Percentiles rank a stretch among this genome's conserved stretches.
Conservation (phyloP, 2,329 filamentous ascomycete species). For the Curvularia spicifera region DNA sequence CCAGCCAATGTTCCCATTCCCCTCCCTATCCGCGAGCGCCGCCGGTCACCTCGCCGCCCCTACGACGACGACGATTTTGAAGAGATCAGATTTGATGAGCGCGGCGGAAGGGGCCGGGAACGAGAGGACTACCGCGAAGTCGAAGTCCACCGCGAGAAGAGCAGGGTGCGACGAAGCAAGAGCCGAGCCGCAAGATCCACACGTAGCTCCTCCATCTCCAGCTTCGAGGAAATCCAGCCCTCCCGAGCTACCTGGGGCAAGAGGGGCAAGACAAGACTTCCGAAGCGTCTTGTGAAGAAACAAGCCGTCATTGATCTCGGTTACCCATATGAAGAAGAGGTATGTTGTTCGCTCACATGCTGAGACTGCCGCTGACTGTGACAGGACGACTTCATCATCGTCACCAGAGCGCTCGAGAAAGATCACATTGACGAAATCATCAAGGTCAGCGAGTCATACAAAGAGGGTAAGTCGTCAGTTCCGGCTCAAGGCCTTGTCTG, state of each 20-base stretch:
- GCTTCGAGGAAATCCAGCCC: slow-evolving; percentile 50
- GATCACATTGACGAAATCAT: slow-evolving; percentile 92
- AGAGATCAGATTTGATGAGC: slow-evolving; percentile 57
- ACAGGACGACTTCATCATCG: slow-evolving; percentile 79
- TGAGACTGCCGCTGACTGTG: slow-evolving; percentile 35
- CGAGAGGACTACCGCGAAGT: slow-evolving; percentile 58
- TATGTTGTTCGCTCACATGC: slow-evolving; percentile 50
- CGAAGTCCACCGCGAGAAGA: slow-evolving; percentile 56
- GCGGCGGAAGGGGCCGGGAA: slow-evolving; percentile 32
- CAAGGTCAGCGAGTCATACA: slow-evolving; percentile 78
- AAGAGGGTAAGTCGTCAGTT: slow-evolving; percentile 50
- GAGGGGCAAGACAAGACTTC: slow-evolving; percentile 89
- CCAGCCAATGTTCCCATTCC: slow-evolving; percentile 74
- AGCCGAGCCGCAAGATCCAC: slow-evolving; percentile 41
- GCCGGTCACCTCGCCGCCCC: slow-evolving; percentile 54
- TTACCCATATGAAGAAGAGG: slow-evolving; percentile 88
- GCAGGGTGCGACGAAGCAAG: slow-evolving; percentile 39
- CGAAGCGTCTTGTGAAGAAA: slow-evolving; percentile 78
- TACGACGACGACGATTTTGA: slow-evolving; percentile 75
- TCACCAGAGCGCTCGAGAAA: slow-evolving; percentile 84
- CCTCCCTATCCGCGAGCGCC: slow-evolving; percentile 60
- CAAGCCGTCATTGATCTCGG: slow-evolving; percentile 81
- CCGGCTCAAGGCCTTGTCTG: not conserved
- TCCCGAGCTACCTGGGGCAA: slow-evolving; percentile 49
- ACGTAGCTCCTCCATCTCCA: slow-evolving; percentile 51